Base-by-base conservation (phyloP, 768 basidiomycete species). In the Fomitopsis pulvina region DNA sequence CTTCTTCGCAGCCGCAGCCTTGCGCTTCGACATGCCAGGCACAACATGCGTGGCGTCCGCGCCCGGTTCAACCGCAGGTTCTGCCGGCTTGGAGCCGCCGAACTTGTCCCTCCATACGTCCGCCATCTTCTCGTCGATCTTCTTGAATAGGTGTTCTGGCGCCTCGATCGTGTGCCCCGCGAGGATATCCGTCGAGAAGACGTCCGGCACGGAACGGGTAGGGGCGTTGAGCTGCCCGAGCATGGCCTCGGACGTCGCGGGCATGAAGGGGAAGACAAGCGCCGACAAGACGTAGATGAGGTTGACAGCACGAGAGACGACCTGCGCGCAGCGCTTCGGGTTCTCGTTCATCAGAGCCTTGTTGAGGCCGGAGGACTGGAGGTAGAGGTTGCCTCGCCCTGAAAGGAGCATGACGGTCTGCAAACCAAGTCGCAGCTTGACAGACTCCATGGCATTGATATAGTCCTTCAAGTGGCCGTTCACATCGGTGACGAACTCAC, bases 211-310 rank as follows among this genome's bases (percentile, higher is more conserved):
- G 8, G 77, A 72, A 27, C 95, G 83, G 4, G 86, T 77, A 1
- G 92, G 92, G 0, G 92, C 93, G 61, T 96, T 91, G 55, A 98
- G 78, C 61, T 99, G 96, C 18, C 65, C 60, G 47, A 95, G 75
- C 56, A 99, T 93, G 2, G 82, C 74, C 22, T 79, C 80, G 29
- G 87, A 83, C 0, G 90, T 95, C 11, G 83, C 76, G 34, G 96
- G 96, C 93, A 99, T 97, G 82, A 92, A 99, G 0, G 96, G 95
- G 63, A 93, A 86, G 56, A 92, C 68, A 57, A 96, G 73, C 25
- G 82, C 85, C 11, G 91, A 87, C 50, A 99, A 75, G 30, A 84
- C 70, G 65, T 96, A 98, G 65, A 98, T 95, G 57, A 99, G 72
- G 71, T 97, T 97, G 66, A 92, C 68, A 24, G 93, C 88, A 47